Conservation (phyloP, 768 basidiomycete genomes). For the Lactarius akahatsu region DNA sequence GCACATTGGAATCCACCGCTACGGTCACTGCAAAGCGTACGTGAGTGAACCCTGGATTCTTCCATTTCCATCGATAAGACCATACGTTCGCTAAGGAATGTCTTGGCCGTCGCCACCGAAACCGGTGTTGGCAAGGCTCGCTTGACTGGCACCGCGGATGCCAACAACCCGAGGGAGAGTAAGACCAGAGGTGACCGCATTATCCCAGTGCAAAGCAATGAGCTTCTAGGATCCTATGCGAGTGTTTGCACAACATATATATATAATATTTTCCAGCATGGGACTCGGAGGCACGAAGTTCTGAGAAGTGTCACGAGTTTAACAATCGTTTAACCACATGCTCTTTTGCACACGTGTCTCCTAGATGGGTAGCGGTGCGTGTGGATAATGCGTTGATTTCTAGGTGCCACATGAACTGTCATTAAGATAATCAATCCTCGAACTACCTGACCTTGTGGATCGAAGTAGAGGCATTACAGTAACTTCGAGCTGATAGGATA, state of each 20-base stretch:
- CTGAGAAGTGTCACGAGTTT: background rate
- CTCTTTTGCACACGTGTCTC: background rate
- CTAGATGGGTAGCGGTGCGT: background rate
- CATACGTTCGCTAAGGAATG: constrained; percentile 32
- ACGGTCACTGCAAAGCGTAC: constrained; percentile 36
- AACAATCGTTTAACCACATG: background rate
- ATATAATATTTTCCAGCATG: background rate
- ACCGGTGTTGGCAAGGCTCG: constrained; percentile 31
- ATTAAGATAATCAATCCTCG: background rate
- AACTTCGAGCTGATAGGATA: background rate
- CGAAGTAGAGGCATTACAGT: background rate
- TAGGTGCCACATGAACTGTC: background rate
- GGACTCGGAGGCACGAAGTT: no score
- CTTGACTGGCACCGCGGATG: background rate
- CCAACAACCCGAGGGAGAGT: background rate
- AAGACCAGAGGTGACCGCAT: background rate
- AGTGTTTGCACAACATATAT: background rate
- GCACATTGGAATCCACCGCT: constrained; percentile 43
- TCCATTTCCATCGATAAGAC: background rate
- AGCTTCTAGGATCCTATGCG: background rate
- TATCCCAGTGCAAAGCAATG: background rate
- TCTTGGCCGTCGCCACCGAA: constrained; percentile 29
- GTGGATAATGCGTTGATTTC: background rate
- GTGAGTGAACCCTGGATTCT: background rate
- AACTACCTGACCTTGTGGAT: background rate